phyloP scores from a whole-genome alignment of 495 filamentous ascomycete species.

The Hyaloscypha bicolor region DNA sequence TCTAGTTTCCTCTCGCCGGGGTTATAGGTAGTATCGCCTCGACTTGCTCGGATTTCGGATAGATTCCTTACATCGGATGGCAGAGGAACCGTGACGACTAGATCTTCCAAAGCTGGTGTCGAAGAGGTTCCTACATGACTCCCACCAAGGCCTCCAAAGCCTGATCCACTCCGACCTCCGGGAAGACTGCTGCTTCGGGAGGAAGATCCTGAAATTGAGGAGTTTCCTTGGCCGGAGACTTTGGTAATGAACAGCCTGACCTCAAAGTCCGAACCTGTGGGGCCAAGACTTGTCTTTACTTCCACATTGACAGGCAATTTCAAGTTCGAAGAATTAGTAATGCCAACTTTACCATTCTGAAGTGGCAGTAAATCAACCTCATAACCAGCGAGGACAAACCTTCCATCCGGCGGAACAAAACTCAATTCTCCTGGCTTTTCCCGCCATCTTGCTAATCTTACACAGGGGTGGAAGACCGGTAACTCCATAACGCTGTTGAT shows the following conservation, averaged over 20 bases:
- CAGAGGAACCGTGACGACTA: constrained; percentile 80
- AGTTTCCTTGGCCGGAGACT: constrained; percentile 53
- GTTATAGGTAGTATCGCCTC: constrained; percentile 81
- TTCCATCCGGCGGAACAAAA: constrained; percentile 93
- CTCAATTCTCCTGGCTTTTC: constrained; percentile 87
- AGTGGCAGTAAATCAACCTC: constrained; percentile 88
- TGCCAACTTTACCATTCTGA: constrained; percentile 34
- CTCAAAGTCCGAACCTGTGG: constrained; percentile 81
- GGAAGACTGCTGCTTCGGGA: constrained; percentile 24
- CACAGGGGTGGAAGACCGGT: constrained; percentile 97
- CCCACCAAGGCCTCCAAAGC: constrained; percentile 48
- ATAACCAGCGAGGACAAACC: constrained; percentile 93
- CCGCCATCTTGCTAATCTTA: constrained; percentile 81
- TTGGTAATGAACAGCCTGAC: constrained; percentile 74
- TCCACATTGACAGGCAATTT: constrained; percentile 82
- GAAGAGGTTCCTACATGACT: constrained; percentile 52
- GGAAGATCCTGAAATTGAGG: constrained; percentile 26
- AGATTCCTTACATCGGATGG: constrained; percentile 82
- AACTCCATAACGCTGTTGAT: constrained; percentile 75
- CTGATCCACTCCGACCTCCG: constrained; percentile 23
- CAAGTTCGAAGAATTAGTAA: constrained; percentile 55
- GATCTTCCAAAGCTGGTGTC: constrained; percentile 73
- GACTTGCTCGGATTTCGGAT: constrained; percentile 78
- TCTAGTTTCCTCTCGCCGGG: constrained; percentile 72
- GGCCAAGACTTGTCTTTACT: constrained; percentile 76